Conservation (phyloP, 2,329 filamentous ascomycete species). For the Rutstroemia sp. region DNA sequence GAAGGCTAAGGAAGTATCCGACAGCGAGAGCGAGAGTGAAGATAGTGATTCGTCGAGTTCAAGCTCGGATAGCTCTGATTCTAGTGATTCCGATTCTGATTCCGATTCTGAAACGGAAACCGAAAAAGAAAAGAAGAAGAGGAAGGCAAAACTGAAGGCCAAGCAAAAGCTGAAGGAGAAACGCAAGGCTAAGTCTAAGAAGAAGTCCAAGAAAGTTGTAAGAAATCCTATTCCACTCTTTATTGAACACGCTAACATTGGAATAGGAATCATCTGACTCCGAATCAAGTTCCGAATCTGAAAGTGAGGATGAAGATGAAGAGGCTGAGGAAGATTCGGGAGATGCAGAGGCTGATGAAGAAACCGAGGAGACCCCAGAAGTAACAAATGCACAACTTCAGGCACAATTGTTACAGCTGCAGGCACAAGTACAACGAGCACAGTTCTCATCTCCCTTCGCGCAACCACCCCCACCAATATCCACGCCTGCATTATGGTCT, state of each 20-base stretch:
- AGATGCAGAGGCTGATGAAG: slow-evolving; percentile 7
- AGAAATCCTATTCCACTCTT: slow-evolving; percentile 8
- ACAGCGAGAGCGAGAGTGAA: slow-evolving; percentile 10
- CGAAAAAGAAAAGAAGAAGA: slow-evolving; percentile 29
- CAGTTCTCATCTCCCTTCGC: slow-evolving; percentile 15
- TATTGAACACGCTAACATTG: slow-evolving; percentile 10
- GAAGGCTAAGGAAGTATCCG: slow-evolving; percentile 8
- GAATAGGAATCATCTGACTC: slow-evolving; percentile 24
- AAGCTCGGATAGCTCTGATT: slow-evolving; percentile 4
- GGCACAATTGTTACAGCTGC: slow-evolving; percentile 23
- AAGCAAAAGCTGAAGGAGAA: slow-evolving; percentile 29
- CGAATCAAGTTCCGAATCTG: slow-evolving; percentile 27
- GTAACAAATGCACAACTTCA: slow-evolving; percentile 16
- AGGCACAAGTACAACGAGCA: slow-evolving; percentile 9
- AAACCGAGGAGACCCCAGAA: slow-evolving; percentile 8
- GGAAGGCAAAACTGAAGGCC: slow-evolving; percentile 32
- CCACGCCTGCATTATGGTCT: neutral
- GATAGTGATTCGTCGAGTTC: neutral
- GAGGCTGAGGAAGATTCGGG: slow-evolving; percentile 7
- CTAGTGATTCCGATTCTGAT: slow-evolving; percentile 19
- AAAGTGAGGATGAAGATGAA: slow-evolving; percentile 18
- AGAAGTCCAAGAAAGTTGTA: slow-evolving; percentile 31
- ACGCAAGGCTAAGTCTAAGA: slow-evolving; percentile 35
- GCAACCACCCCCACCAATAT: slow-evolving; percentile 3
- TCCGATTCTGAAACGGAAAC: slow-evolving; percentile 25